Conservation (phyloP, 164 flowering plant genomes). For the Vitis riparia region DNA sequence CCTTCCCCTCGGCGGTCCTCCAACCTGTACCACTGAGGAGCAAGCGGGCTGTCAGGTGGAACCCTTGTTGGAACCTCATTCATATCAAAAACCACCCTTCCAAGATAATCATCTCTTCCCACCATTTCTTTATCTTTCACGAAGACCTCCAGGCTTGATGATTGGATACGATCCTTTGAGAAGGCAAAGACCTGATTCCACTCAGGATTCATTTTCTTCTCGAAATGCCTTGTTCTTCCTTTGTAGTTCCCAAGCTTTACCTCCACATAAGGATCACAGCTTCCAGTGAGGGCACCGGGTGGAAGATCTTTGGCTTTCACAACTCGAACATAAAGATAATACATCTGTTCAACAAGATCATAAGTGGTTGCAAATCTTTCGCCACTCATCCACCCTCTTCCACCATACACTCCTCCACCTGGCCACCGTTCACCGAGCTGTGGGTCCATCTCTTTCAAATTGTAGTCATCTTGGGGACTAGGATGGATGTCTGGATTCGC, state of each 20-base stretch:
- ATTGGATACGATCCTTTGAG: slow-evolving; percentile 43
- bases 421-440: slow-evolving; percentile 46
- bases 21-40: slow-evolving; percentile 52
- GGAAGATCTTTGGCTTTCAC: slow-evolving; percentile 48
- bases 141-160: slow-evolving; percentile 36
- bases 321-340: slow-evolving; percentile 40
- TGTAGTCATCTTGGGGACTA: slow-evolving; percentile 27
- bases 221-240: slow-evolving; percentile 42
- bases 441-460: slow-evolving; percentile 38
- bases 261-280: slow-evolving; percentile 49
- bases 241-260: slow-evolving; percentile 52
- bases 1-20: slow-evolving; percentile 37
- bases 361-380: slow-evolving; percentile 36
- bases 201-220: slow-evolving; percentile 43
- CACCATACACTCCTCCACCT: slow-evolving; percentile 28
- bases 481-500: slow-evolving; percentile 15
- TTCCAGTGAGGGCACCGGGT: slow-evolving; percentile 25
- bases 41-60: slow-evolving; percentile 54
- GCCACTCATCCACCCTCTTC: slow-evolving; percentile 28
- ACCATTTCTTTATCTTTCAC: slow-evolving; percentile 45
- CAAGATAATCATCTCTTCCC: slow-evolving; percentile 44
- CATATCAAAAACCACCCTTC: slow-evolving; percentile 39
- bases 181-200: slow-evolving; percentile 50
- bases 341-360: slow-evolving; percentile 51
- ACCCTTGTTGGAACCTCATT: slow-evolving; percentile 46